phyloP scores from a whole-genome alignment of 1,284 basidiomycete genomes.

The Lignosus rhinocerotis region DNA sequence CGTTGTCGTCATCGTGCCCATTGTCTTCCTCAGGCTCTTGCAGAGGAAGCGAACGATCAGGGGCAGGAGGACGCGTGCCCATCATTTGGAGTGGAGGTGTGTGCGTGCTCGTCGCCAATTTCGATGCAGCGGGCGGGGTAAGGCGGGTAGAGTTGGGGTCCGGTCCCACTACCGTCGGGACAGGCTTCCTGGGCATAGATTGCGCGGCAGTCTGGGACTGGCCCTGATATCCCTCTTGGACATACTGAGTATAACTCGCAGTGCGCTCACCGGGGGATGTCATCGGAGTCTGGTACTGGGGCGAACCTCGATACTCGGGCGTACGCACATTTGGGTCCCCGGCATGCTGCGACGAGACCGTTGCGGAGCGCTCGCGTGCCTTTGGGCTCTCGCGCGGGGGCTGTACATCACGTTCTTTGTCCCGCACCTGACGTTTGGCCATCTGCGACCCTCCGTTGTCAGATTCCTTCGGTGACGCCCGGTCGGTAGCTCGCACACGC shows the following conservation, averaged over 20 bases:
- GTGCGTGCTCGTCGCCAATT: constrained; percentile 44
- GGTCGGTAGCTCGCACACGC: constrained; percentile 51
- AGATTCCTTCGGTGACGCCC: constrained; percentile 52
- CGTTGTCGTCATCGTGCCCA: constrained; percentile 30
- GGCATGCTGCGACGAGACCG: constrained; percentile 35
- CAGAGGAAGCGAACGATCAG: constrained; percentile 72
- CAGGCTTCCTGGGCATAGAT: constrained; percentile 31
- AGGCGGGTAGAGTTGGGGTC: constrained; percentile 37
- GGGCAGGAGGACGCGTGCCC: constrained; percentile 64
- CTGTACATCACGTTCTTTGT: constrained; percentile 41
- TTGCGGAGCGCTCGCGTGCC: constrained; percentile 45
- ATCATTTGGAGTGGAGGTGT: constrained; percentile 58
- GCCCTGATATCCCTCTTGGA: constrained; percentile 47
- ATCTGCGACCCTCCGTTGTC: constrained; percentile 35
- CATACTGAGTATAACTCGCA: constrained; percentile 48
- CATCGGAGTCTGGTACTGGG: constrained; percentile 51
- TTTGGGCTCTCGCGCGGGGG: constrained; percentile 52
- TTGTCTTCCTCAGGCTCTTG: constrained; percentile 74
- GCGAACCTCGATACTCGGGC: constrained; percentile 56
- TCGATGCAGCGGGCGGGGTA: constrained; percentile 43
- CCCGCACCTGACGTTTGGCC: constrained; percentile 33
- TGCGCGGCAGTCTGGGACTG: constrained; percentile 31
- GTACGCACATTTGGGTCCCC: constrained; percentile 38
- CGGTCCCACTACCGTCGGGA: constrained; percentile 11
- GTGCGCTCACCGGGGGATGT: constrained; percentile 54